Evolutionary conservation across 1,284 basidiomycete species (phyloP), one percentile per base, ranked within the genome.

Genomic region (Fistulina hepatica): DNA sequence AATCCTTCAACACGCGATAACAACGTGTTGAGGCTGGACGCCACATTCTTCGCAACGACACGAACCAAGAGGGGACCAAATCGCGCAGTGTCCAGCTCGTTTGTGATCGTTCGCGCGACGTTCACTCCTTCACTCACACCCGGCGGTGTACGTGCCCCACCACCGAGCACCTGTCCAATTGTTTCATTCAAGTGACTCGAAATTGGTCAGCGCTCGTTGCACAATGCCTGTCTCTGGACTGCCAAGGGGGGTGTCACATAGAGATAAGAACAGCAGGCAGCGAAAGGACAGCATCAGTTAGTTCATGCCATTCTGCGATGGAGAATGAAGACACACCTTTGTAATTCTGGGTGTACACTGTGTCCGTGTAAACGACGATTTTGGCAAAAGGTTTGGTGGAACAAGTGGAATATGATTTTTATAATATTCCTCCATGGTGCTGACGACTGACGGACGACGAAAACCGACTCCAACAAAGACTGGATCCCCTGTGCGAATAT

Each of bases 301-400:
- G n/a, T n/a, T n/a, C n/a, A n/a, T n/a, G n/a, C n/a, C n/a, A n/a
- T n/a, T n/a, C n/a, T n/a, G n/a, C n/a, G n/a, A n/a, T n/a, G n/a
- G n/a, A n/a, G n/a, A 10, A 33, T 24, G 10, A 33, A 34, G 21
- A 48, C 58, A 35, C 39, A 86, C 88, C 86, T 92, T 60, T 97
- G 93, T 36, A 71, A 5, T 72, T 67, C 34, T 77, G 71, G 0
- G 77, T 81, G 55, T 97, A 97, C 4, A 85, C 65, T 0, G 93
- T 94, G 54, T 97, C 92, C 1, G 93, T 95, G 51, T 95, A 86
- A 4, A 95, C 81, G 1, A 89, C 77, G 34, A 97, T 92, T 56
- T 92, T 92, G 13, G 83, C 78, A 54, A 97, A n/a, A 97, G 59
- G 97, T 93, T 27, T 92, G 90, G 39, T 97, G 92, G 58, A 97